Base-by-base conservation (phyloP, 768 basidiomycete species). In the Neoboletus magnificus region DNA sequence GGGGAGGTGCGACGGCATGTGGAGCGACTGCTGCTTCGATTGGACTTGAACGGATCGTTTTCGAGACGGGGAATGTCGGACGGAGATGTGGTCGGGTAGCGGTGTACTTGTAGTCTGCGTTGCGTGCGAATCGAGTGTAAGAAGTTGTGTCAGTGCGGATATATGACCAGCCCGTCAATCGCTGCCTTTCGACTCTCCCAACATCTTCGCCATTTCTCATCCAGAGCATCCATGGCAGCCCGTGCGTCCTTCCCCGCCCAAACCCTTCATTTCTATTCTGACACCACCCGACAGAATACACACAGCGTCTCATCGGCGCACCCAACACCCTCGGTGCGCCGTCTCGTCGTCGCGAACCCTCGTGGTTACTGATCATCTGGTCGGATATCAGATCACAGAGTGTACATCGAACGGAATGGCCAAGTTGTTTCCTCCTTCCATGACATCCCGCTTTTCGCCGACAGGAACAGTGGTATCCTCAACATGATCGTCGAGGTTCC, bases 401-500 rank as follows among this genome's bases (percentile, higher is more conserved):
- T 96, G 56, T 99, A 75, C 82, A 85, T 93, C 76, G 95, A 98
- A 74, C 88, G 91, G 69, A 87, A 90, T 66, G 88, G 89, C 64
- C 80, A 82, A 51, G 88, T 91, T 71, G 76, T 91, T 52, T 93
- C 92, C 12, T 79, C 89, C 57, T 93, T 87, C 83, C 97, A 98
- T 71, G 97, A 99, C 77, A 90, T 99, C 72, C 93, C 96, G 12
- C 93, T 98, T 68, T 98, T 97, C 73, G 94, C 94, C 52, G 93
- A 99, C 76, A 91, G 87, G 79, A 87, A 79, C 77, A 90, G 89
- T 74, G 91, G 91, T 69, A 88, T 98, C 79, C 82, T 97, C 77
- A 98, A 98, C 88, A 98, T 98, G 93, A 79, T 97, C 74, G 94
- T 97, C 76, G 93, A 97, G 77, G 84, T 96, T 54, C 97, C 97